These are phyloP conservation scores for Exophiala xenobiotica DNA, from an alignment of 2,329 filamentous ascomycete species.

Conservation along the genomic window DNA sequence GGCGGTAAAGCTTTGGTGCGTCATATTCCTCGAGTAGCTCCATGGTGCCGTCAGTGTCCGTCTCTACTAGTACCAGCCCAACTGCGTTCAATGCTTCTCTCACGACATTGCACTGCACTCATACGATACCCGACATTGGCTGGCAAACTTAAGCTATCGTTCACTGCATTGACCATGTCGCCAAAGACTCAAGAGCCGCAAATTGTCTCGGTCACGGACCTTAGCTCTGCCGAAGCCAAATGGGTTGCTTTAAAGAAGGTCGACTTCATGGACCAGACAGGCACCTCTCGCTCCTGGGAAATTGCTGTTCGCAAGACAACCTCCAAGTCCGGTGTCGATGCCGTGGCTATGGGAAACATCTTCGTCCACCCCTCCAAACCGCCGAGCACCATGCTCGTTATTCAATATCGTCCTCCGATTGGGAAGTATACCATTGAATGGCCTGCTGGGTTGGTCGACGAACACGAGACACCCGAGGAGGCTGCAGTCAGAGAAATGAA, in stretches of 20 bases:
- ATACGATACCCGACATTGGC: no score
- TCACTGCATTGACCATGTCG: no score
- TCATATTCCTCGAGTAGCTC: no score
- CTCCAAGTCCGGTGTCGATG: constrained; percentile 58
- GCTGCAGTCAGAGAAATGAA: constrained; percentile 59
- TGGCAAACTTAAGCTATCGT: no score
- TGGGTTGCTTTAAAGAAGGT: constrained; percentile 44
- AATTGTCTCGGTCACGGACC: constrained; percentile 20
- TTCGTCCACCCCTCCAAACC: constrained; percentile 48
- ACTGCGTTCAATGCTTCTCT: no score
- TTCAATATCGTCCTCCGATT: constrained; percentile 61
- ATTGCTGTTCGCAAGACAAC: constrained; percentile 47
- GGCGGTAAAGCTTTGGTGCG: no score
- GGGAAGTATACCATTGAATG: constrained; percentile 60
- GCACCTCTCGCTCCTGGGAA: constrained; percentile 25
- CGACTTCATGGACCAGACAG: constrained; percentile 25
- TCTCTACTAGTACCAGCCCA: no score
- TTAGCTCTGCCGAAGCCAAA: constrained; percentile 36
- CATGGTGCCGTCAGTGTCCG: no score
- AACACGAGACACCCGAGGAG: constrained; percentile 55
- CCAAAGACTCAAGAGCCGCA: constrained; percentile 13
- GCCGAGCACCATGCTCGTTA: constrained; percentile 49
- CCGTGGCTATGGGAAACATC: constrained; percentile 58
- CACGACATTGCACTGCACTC: no score
- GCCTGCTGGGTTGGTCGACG: constrained; percentile 61